phyloP scores from a whole-genome alignment of 176 grass and related monocot genomes.

The Triticum aestivum region IWGSC_CS_RefSeq_v2.1 NC_057799.1:543524496-543524995 shows the following conservation, averaged over 20 bases:
- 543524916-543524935: no score
- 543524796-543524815: background rate
- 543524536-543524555: background rate
- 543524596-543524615: background rate
- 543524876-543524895: no score
- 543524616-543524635: no score
- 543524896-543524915: no score
- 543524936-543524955: no score
- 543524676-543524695: no score
- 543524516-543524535: background rate
- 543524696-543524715: background rate
- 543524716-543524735: conserved; percentile 92
- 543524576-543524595: background rate
- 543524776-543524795: background rate
- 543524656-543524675: background rate
- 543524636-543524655: background rate
- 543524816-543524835: background rate
- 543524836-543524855: background rate
- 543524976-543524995: no score
- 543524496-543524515: conserved; percentile 74
- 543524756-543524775: conserved; percentile 43
- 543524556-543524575: background rate
- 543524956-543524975: no score
- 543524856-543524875: background rate
- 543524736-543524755: conserved; percentile 97